Conservation (phyloP, 306 rosid species). For the Cicer chorassanicum region DNA sequence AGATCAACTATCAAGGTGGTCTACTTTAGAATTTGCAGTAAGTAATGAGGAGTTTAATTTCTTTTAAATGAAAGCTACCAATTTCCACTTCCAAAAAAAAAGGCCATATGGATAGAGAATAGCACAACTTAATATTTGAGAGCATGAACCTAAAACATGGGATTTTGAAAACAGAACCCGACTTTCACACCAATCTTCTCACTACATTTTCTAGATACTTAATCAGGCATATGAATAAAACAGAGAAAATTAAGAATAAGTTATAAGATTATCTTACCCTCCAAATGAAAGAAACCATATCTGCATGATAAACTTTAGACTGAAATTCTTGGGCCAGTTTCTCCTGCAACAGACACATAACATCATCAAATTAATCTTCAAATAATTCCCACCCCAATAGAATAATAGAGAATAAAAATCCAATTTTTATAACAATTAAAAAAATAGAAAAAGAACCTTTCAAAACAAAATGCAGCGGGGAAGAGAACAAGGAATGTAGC, state of each 20-base stretch:
- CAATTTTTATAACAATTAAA: neutral
- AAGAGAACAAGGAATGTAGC: conserved; percentile 71
- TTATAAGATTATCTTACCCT: conserved; percentile 60
- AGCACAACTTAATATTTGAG: neutral
- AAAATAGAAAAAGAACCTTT: conserved; percentile 61
- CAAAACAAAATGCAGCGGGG: conserved; percentile 70
- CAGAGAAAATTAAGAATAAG: neutral
- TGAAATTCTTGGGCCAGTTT: conserved; percentile 64
- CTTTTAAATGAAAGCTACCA: too few species aligned
- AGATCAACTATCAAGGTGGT: too few species aligned
- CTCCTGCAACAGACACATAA: conserved; percentile 52
- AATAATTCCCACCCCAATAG: neutral
- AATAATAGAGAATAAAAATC: neutral
- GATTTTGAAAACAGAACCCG: neutral
- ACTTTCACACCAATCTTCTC: neutral
- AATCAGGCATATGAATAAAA: neutral
- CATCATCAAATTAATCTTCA: conserved; percentile 20
- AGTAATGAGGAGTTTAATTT: too few species aligned
- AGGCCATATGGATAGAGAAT: too few species aligned
- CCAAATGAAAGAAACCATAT: conserved; percentile 67
- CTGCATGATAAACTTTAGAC: conserved; percentile 58
- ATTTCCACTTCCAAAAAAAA: too few species aligned
- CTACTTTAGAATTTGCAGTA: too few species aligned
- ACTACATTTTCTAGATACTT: neutral
- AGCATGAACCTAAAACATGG: neutral